These are phyloP conservation scores for Kwoniella newhampshirensis DNA, from an alignment of 768 basidiomycete species.

Conservation along the genomic window DNA sequence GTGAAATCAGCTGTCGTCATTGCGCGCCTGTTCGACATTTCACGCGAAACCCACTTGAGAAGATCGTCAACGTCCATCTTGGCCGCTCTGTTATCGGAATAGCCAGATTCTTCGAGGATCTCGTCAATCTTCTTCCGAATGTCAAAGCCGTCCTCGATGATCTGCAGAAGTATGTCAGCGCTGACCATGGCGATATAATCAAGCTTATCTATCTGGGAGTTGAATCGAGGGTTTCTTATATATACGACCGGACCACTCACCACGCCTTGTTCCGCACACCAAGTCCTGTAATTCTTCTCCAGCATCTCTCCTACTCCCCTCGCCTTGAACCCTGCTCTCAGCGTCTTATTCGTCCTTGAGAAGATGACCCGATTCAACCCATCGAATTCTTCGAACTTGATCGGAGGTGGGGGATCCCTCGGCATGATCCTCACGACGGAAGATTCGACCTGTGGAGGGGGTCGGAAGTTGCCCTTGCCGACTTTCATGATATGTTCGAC, in stretches of 20 bases:
- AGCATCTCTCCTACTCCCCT: slow-evolving; percentile 94
- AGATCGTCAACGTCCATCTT: slow-evolving; percentile 94
- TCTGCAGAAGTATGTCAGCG: slow-evolving; percentile 55
- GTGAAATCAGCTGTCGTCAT: slow-evolving; percentile 3
- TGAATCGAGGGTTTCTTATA: no score
- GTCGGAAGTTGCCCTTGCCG: slow-evolving; percentile 93
- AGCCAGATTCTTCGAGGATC: slow-evolving; percentile 69
- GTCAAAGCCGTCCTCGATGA: slow-evolving; percentile 66
- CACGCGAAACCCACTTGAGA: slow-evolving; percentile 65
- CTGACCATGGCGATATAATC: neutral
- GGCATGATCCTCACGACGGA: slow-evolving; percentile 89
- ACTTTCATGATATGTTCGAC: slow-evolving; percentile 97
- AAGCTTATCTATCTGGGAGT: neutral
- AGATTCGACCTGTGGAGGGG: slow-evolving; percentile 90
- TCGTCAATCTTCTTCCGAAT: slow-evolving; percentile 71
- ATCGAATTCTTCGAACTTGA: slow-evolving; percentile 96
- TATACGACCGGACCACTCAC: slow-evolving; percentile 39
- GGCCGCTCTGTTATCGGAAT: slow-evolving; percentile 74
- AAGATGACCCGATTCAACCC: slow-evolving; percentile 90
- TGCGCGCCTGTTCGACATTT: neutral
- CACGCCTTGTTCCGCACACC: slow-evolving; percentile 71
- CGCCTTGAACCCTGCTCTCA: slow-evolving; percentile 80
- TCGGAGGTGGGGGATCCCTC: slow-evolving; percentile 88
- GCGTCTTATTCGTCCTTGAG: slow-evolving; percentile 81
- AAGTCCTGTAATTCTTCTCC: slow-evolving; percentile 88